Evolutionary conservation across 2,329 filamentous ascomycete genomes (phyloP), one percentile per base, ranked within the genome.

Genomic region (Alternaria incomplexa): DNA sequence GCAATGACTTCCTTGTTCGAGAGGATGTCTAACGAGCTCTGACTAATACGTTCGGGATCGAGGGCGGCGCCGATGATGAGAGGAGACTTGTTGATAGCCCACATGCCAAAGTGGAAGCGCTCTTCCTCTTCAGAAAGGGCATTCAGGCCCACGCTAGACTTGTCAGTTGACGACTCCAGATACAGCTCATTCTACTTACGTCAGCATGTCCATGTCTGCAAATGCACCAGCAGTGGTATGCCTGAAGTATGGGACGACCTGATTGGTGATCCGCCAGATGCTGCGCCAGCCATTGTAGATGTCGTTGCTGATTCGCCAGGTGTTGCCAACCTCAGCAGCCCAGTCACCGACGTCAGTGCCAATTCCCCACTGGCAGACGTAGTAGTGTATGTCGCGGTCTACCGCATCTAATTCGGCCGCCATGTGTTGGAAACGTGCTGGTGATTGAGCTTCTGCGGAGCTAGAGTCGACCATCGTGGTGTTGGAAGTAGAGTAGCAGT

Each of bases 1-100:
- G 83, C 83, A 23, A 89, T 85, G 22, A 87, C 82, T 58, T 87
- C 86, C 25, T 81, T 78, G 73, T 88, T 88, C 1, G 78, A 79
- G 50, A 82, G 62, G 50, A 81, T 77, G 4, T 62, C 64, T 3
- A 71, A 15, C 1, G 73, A 76, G 3, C 64, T 60, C 15, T 69
- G 50, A 15, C 79, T 77, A 9, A 68, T 55, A 3, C 64, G 65
- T 13, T 58, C 56, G 10, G 63, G 48, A 52, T 78, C 78, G 74
- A 80, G 65, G 43, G 80, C 77, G 2, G 80, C 79, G 7, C 82
- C 80, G 51, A 83, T 81, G 28, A 83, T 81, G 4, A 84, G 72
- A 12, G 82, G 82, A 0, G 80, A 82, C 65, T 83, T 84, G 50
- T 83, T 78, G 52, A 82, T 81, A 1, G 82, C 80, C 82, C 82